Conservation (phyloP, 176 grass and related monocot genomes). For the Paspalum notatum region DNA sequence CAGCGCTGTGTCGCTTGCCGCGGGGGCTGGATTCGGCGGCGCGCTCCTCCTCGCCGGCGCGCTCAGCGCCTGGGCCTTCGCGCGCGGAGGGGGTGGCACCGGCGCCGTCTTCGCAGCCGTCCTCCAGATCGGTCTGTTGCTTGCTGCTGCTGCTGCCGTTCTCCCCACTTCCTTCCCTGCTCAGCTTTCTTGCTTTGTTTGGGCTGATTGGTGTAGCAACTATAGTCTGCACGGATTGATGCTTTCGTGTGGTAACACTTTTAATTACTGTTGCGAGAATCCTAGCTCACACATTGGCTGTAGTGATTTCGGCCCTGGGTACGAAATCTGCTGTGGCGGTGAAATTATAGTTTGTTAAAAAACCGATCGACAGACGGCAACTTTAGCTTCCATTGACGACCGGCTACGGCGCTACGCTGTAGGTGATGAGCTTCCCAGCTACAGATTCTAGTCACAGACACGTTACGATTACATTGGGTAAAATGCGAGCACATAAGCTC, state of each 20-base stretch:
- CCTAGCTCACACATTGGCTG: background rate
- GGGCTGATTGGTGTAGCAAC: background rate
- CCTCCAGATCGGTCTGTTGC: constrained; percentile 66
- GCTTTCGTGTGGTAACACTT: background rate
- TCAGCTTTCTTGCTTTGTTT: background rate
- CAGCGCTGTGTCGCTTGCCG: constrained; percentile 68
- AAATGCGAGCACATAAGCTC: no score
- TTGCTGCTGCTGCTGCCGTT: background rate
- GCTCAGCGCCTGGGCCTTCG: constrained; percentile 69
- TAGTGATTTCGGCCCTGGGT: background rate
- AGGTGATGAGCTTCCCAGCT: no score
- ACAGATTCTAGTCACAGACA: no score
- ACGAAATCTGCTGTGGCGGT: no score
- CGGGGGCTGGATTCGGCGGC: constrained; percentile 59
- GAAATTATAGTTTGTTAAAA: no score
- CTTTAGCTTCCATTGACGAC: no score
- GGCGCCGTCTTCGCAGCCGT: constrained; percentile 56
- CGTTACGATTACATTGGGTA: no score
- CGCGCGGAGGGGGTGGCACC: constrained; percentile 44
- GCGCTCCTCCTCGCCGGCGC: constrained; percentile 73
- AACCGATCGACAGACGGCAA: no score
- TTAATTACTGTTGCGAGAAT: background rate
- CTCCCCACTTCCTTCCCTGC: background rate
- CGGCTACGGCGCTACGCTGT: no score
- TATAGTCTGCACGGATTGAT: background rate